Base-by-base conservation (phyloP, 176 grass and related monocot species). In the Phragmites australis region DNA sequence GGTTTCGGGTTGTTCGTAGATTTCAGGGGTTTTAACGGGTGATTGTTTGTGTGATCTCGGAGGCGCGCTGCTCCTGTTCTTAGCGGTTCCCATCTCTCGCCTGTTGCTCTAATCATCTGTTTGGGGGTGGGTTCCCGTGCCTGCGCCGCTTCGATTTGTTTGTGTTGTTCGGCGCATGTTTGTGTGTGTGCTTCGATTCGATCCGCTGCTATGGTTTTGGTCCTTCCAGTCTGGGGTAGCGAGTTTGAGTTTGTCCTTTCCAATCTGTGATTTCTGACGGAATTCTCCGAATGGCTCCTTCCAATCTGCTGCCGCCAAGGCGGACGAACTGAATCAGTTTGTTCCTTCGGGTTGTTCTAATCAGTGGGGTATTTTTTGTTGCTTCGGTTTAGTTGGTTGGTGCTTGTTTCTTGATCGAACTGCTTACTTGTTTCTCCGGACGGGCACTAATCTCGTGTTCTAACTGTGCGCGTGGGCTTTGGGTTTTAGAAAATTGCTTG, bases 371-470 rank as follows among this genome's bases (percentile, higher is more conserved):
- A 18, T 70, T 14, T 18, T 4, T n/a, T 42, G 21, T 48, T 51
- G 26, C 16, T 73, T 73, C 1, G 29, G 47, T n/a, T 57, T 51
- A 23, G 17, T 26, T 63, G 3, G 63, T 72, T 72, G 55, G n/a
- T 63, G 34, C 10, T 50, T 78, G 12, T 85, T 44, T 85, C 30
- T 53, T 48, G 83, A 63, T 61, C 30, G 16, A 85, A 50, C 52
- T 45, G 56, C 34, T 44, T 65, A 4, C 32, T 64, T 71, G 23
- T 22, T 51, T 30, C 6, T 11, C 49, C 57, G 29, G 39, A 41
- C 17, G 81, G 31, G 71, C 58, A 25, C 63, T 6, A 25, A 47
- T 83, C 61, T 76, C 72, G 72, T 84, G 62, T 55, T 25, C 19
- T 37, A 13, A 37, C 22, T 13, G 67, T 30, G 69, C 45, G 22